Evolutionary conservation across 2,329 filamentous ascomycete genomes (phyloP), one percentile per base, ranked within the genome.

Genomic region (Clarireedia hainanense): DNA sequence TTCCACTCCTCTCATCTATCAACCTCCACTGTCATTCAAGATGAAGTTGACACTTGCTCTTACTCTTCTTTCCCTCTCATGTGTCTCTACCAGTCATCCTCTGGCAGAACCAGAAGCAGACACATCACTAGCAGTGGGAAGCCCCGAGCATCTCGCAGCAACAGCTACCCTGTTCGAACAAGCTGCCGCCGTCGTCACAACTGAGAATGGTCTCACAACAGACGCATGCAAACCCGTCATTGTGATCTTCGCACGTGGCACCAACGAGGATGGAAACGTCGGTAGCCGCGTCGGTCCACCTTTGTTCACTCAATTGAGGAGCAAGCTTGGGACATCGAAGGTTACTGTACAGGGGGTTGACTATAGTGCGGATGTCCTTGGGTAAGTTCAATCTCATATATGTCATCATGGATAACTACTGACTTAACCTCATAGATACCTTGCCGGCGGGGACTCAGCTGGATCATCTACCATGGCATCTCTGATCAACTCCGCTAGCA

Each of bases 181-280:
- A n/a, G 15, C 39, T 14, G 15, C 14, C 14, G 34, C 26, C 4
- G 14, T 42, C 20, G 24, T 26, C 2, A 30, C 52, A 2, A 55
- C 52, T 4, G 52, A 55, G 24, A 55, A 55, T 43, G 46, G 52
- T 9, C 26, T 55, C 4, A 42, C 52, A 6, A 50, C 46, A 2
- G 46, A 50, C 23, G 26, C 46, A 2, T 55, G 52, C 1, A 55
- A 55, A 6, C n/a, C 52, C 5, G 52, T 55, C 7, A 55, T 55
- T 43, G 46, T 78, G 50, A 73, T 78, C 47, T 78, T 74, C 58
- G 75, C 76, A 6, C 72, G 76, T 48, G 76, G 74, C 17, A 76
- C 75, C 7, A 74, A 71, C 14, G 76, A 79, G 61, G 61, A 66
- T 7, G 76, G 76, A 15, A 76, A 77, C 62, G 73, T 79, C 63